Percentiles rank a stretch among this genome's conserved stretches.
phyloP scores from a whole-genome alignment of 331 rosid genomes.

The Quercus lobata region DNA sequence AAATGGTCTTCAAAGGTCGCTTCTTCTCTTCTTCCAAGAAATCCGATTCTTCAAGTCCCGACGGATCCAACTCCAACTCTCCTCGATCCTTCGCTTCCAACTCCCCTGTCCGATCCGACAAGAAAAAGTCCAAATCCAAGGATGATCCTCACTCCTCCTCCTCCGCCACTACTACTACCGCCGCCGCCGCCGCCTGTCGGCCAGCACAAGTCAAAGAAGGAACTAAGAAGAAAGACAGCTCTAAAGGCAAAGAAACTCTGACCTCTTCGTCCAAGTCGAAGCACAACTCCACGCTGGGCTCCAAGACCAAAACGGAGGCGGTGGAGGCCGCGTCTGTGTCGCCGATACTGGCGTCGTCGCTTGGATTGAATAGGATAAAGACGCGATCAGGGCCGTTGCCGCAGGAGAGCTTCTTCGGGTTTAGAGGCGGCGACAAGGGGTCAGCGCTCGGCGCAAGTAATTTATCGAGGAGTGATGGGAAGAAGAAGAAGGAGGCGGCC shows the following conservation, averaged over 20 bases:
- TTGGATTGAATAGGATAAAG: constrained; percentile 85
- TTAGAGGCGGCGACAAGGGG: constrained; percentile 59
- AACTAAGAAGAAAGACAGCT: constrained; percentile 50
- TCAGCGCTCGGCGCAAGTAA: constrained; percentile 56
- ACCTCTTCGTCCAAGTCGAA: constrained; percentile 21
- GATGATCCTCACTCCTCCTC: constrained; percentile 13
- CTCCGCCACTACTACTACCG: not conserved
- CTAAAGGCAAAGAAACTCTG: constrained; percentile 42
- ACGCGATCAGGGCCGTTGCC: constrained; percentile 99
- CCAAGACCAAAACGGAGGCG: constrained; percentile 23
- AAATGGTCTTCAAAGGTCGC: constrained; percentile 93
- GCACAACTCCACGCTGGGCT: not conserved
- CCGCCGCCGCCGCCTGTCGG: constrained; percentile 11
- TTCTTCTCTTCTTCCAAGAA: constrained; percentile 86
- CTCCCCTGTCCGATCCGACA: constrained; percentile 85
- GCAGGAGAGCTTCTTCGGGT: constrained; percentile 90
- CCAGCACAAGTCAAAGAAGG: constrained; percentile 42
- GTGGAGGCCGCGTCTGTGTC: constrained; percentile 43
- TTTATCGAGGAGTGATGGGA: constrained; percentile 54
- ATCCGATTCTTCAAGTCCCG: constrained; percentile 83
- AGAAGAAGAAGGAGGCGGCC: constrained; percentile 54
- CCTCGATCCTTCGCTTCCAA: constrained; percentile 62
- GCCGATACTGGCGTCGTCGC: constrained; percentile 91
- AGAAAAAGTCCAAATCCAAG: constrained; percentile 67
- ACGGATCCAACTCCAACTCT: constrained; percentile 55